Evolutionary conservation across 805 yeast genomes (phyloP).

Genomic region (Wickerhamomyces canadensis): DNA sequence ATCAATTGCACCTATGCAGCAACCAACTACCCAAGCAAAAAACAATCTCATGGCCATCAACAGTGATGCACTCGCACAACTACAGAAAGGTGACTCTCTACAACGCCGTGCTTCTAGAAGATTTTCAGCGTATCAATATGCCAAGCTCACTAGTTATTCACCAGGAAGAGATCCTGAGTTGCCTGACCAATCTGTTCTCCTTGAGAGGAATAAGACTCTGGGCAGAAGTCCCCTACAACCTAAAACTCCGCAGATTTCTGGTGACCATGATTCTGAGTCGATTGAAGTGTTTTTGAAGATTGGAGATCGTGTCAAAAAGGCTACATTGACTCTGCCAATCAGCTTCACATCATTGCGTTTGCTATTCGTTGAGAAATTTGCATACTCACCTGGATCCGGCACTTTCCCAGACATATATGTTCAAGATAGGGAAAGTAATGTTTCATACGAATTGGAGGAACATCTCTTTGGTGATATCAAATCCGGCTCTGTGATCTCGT

Average conservation of each 20-base stretch:
- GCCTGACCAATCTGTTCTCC: slow-evolving; percentile 17
- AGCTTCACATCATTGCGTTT: slow-evolving; percentile 47
- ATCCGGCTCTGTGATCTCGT: slow-evolving; percentile 53
- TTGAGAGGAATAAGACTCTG: slow-evolving; percentile 12
- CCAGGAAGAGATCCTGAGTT: slow-evolving; percentile 25
- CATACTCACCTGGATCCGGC: slow-evolving; percentile 68
- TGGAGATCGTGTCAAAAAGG: slow-evolving; percentile 51
- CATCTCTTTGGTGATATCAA: slow-evolving; percentile 49
- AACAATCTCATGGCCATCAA: background rate
- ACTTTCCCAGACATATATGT: slow-evolving; percentile 77
- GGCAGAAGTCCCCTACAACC: slow-evolving; percentile 11
- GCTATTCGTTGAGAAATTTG: slow-evolving; percentile 81
- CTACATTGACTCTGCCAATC: slow-evolving; percentile 25
- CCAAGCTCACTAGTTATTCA: slow-evolving; percentile 55
- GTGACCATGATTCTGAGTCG: background rate
- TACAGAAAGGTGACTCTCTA: slow-evolving; percentile 77
- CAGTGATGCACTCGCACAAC: slow-evolving; percentile 63
- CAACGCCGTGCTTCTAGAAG: slow-evolving; percentile 92
- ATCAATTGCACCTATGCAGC: slow-evolving; percentile 1
- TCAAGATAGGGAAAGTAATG: slow-evolving; percentile 49
- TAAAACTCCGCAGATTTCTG: background rate
- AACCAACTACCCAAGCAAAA: background rate
- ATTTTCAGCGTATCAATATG: slow-evolving; percentile 89
- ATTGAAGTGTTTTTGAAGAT: slow-evolving; percentile 41
- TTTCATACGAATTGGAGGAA: slow-evolving; percentile 81